A percentile compares a stretch with the other conserved stretches of the same genome.
Conservation (phyloP, 2,329 filamentous ascomycete genomes). For the Alternaria alternata region DNA sequence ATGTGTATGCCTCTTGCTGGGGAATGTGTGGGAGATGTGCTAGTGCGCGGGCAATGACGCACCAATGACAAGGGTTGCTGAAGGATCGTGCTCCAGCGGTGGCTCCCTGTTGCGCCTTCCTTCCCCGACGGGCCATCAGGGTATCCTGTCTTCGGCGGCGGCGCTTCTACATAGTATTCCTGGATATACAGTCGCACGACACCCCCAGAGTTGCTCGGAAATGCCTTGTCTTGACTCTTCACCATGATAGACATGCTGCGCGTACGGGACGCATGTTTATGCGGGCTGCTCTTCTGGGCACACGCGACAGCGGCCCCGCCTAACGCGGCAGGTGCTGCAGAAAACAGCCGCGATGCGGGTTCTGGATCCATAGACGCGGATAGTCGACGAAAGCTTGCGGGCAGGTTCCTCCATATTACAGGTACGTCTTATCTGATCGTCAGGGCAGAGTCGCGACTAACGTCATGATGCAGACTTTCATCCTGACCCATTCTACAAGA, state of each 20-base stretch:
- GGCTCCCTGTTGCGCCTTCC: slow-evolving; percentile 22
- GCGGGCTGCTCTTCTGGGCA: slow-evolving; percentile 38
- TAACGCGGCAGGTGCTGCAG: slow-evolving; percentile 24
- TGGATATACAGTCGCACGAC: slow-evolving; percentile 25
- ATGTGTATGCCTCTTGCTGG: slow-evolving; percentile 7
- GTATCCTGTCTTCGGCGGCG: slow-evolving; percentile 19
- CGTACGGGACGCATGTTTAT: slow-evolving; percentile 34
- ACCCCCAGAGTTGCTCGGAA: slow-evolving; percentile 7
- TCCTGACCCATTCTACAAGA: slow-evolving; percentile 86
- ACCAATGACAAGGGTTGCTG: slow-evolving; percentile 32
- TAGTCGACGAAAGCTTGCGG: slow-evolving; percentile 53
- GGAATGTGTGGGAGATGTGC: slow-evolving; percentile 6
- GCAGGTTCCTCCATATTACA: slow-evolving; percentile 87
- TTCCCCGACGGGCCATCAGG: slow-evolving; percentile 27
- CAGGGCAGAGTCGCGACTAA: slow-evolving; percentile 2
- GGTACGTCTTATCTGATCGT: slow-evolving; percentile 60
- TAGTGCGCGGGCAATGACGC: slow-evolving; percentile 16
- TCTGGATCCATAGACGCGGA: slow-evolving; percentile 17
- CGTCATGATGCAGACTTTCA: slow-evolving; percentile 75
- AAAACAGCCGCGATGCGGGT: slow-evolving; percentile 15
- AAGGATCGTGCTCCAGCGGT: slow-evolving; percentile 32
- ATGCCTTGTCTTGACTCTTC: background rate
- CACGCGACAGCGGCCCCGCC: slow-evolving; percentile 41
- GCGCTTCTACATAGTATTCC: slow-evolving; percentile 7
- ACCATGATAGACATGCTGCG: slow-evolving; percentile 30